Evolutionary conservation across 2,329 filamentous ascomycete genomes (phyloP).

Genomic region (Sclerotiophoma versabilis): DNA sequence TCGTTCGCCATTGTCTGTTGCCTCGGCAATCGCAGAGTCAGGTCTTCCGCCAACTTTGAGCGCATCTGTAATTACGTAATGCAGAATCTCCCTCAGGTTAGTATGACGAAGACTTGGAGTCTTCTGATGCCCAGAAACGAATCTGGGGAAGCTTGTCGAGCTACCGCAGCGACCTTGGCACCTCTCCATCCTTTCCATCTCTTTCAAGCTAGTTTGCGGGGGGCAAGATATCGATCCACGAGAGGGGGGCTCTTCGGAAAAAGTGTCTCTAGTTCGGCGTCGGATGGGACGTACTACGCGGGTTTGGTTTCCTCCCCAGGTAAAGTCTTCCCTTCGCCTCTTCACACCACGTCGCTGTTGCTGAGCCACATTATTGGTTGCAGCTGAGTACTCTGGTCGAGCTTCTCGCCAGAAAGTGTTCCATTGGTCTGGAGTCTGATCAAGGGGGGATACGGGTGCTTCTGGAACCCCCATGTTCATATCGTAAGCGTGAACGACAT

Average conservation of each 20-base stretch:
- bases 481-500: constrained; percentile 77
- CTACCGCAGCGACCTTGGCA: constrained; percentile 33
- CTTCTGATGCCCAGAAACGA: constrained; percentile 50
- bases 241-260: constrained; percentile 39
- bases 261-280: constrained; percentile 36
- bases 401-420: constrained; percentile 44
- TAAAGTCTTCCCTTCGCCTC: constrained; percentile 51
- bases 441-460: constrained; percentile 58
- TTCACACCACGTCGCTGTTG: constrained; percentile 52
- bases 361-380: constrained; percentile 51
- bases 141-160: constrained; percentile 39
- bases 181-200: constrained; percentile 28
- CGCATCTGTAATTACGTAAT: constrained; percentile 61
- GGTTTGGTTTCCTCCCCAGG: constrained; percentile 35
- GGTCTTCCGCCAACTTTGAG: constrained; percentile 61
- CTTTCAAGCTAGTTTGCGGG: constrained; percentile 15
- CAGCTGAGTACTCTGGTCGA: constrained; percentile 54
- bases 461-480: constrained; percentile 78
- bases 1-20: constrained; percentile 56
- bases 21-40: constrained; percentile 58
- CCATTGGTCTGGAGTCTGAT: constrained; percentile 38
- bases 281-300: constrained; percentile 36
- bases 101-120: constrained; percentile 58
- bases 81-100: constrained; percentile 57
- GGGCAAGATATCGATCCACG: constrained; percentile 28